Conservation (phyloP, 371 early-diverging fungal genomes). For the Apophysomyces ossiformis region DNA sequence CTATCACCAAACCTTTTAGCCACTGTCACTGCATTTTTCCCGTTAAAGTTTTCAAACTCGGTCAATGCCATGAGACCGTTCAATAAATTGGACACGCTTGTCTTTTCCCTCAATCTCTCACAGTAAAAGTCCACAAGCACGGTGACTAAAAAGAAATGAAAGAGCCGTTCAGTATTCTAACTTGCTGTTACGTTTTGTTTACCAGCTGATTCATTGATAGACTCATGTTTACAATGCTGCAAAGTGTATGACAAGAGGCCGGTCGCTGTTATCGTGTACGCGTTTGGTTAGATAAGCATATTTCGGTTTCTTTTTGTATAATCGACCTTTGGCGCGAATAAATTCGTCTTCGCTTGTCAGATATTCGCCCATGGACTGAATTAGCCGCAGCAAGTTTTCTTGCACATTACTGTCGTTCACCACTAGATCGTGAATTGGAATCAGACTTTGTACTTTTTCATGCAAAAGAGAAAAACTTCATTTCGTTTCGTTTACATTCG, state of each 20-base stretch:
- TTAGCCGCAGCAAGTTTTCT: slow-evolving; percentile 63
- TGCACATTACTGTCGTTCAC: slow-evolving; percentile 46
- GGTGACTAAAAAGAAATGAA: slow-evolving; percentile 41
- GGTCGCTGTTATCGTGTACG: slow-evolving; percentile 31
- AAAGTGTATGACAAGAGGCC: slow-evolving; percentile 60
- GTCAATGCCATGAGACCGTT: slow-evolving; percentile 69
- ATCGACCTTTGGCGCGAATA: slow-evolving; percentile 81
- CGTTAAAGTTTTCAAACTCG: slow-evolving; percentile 61
- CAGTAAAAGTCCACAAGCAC: slow-evolving; percentile 80
- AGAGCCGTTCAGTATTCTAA: background rate
- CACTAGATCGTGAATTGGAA: slow-evolving; percentile 23
- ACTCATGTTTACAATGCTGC: slow-evolving; percentile 37
- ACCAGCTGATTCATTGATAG: slow-evolving; percentile 53
- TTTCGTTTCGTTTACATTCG: slow-evolving; percentile 26
- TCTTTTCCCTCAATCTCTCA: slow-evolving; percentile 74
- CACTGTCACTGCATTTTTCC: slow-evolving; percentile 58
- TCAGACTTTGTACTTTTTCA: too few species aligned
- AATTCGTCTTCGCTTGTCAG: slow-evolving; percentile 84
- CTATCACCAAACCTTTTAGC: slow-evolving; percentile 49
- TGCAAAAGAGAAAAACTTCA: background rate
- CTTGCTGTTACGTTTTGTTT: slow-evolving; percentile 10
- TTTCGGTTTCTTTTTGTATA: background rate
- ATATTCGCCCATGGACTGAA: slow-evolving; percentile 79
- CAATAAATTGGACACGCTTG: slow-evolving; percentile 72
- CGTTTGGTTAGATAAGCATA: slow-evolving; percentile 1